Percentiles rank a stretch among this genome's conserved stretches.
Conservation (phyloP, 164 flowering plant genomes). For the Euptelea pleiosperma region DNA sequence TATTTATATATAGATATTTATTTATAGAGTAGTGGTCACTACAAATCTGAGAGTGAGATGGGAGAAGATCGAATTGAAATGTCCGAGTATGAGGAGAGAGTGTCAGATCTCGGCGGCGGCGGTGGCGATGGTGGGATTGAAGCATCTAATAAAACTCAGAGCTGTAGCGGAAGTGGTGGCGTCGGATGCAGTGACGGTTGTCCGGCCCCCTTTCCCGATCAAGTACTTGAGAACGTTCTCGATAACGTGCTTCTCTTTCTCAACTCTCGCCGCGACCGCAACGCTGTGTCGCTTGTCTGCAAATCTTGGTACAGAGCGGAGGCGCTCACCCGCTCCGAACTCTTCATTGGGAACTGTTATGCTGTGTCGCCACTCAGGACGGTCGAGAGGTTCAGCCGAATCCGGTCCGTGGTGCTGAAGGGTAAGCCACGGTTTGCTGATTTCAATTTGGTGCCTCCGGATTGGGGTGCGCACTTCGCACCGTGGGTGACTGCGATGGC, state of each 20-base stretch:
- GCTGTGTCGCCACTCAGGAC: conserved; percentile 60
- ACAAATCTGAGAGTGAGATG: no score
- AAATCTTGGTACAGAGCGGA: conserved; percentile 79
- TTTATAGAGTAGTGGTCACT: no score
- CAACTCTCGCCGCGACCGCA: conserved; percentile 63
- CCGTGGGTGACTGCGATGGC: conserved; percentile 63
- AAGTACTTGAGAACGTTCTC: conserved; percentile 74
- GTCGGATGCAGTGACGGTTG: not conserved
- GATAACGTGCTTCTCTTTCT: conserved; percentile 80
- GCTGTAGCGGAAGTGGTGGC: conserved; percentile 5
- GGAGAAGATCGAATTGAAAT: no score
- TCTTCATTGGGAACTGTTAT: conserved; percentile 88
- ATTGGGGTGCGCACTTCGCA: conserved; percentile 81
- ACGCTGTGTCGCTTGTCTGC: conserved; percentile 83
- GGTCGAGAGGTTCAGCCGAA: conserved; percentile 43
- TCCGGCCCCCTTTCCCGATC: conserved; percentile 29
- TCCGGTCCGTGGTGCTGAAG: conserved; percentile 54
- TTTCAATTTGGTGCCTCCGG: conserved; percentile 58
- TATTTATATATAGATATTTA: no score
- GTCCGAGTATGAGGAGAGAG: no score
- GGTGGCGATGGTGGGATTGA: no score
- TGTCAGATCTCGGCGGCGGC: no score
- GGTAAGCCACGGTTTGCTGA: conserved; percentile 91
- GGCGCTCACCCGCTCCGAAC: conserved; percentile 63
- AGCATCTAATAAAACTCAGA: not conserved